Evolutionary conservation across 306 rosid species (phyloP), one percentile per base, ranked within the genome.

Genomic region (Sophora flavescens): DNA sequence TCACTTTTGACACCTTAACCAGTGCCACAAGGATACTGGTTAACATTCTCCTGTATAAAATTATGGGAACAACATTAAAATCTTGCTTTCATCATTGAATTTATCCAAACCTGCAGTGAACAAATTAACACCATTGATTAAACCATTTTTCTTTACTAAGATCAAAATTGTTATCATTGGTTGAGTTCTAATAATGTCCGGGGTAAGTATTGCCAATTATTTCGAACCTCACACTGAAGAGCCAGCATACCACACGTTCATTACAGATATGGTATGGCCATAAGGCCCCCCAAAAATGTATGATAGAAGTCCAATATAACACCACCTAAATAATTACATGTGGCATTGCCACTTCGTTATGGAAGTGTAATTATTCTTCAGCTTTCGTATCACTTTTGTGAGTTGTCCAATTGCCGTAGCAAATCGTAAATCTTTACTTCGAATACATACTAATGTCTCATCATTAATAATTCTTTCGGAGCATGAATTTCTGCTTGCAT

Each of bases 201-300:
- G 44, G 22, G 58, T 68, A 52, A 56, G 32, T 67, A 11, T 66
- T 66, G 12, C 58, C 76, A 47, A 13, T 35, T 72, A 66, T 67
- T 35, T 50, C 51, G 53, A 70, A 60, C 72, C 87, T 83, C 80
- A 70, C 78, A 62, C 2, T 32, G 81, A 53, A 81, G 83, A 72
- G 54, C 0, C 28, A 68, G 69, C 22, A 15, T 6, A 17, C 82
- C 89, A 85, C 89, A 86, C 83, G 88, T 83, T 78, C 70, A 75
- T 74, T 68, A 80, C 78, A 68, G 85, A 82, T 73, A 74, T 68
- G 78, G n/a, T 45, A 79, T 74, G 83, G 83, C 81, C 54, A 12
- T 45, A 79, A 71, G 83, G 83, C 81, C 54, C 72, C 72, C 15
- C 14, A 16, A 65, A 68, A 14, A 32, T 81, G 80, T 22, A 62